Evolutionary conservation across 495 filamentous ascomycete species (phyloP), one percentile per base, ranked within the genome.

Genomic region (Aspergillus baeticus): DNA sequence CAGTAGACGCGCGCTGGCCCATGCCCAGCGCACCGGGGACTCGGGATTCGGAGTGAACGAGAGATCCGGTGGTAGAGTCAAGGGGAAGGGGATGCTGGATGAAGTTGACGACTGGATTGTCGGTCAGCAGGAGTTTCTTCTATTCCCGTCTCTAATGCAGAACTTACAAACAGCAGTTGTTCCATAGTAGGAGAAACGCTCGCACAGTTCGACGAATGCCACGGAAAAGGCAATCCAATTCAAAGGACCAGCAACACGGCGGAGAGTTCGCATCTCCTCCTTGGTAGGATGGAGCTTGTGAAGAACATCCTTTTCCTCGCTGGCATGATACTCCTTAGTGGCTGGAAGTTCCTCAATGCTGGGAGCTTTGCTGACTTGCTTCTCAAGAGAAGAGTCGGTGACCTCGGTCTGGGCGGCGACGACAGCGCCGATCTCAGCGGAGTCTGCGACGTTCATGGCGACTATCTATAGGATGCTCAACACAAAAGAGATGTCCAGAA

Each of bases 141-240:
- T n/a, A n/a, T n/a, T n/a, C n/a, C n/a, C n/a, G n/a, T n/a, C n/a
- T n/a, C n/a, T 20, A 1, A 7, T n/a, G 51, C 8, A 15, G 20
- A 4, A 70, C 80, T 58, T 76, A 87, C 84, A 88, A 44, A 91
- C 85, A 36, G 82, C 84, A 18, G 82, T 87, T 13, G 86, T 88
- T 51, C 88, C 89, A 65, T 91, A 91, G 75, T 88, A 91, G 8
- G 85, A 87, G 72, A 90, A 89, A 34, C 88, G 85, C 75, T 92
- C 89, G 72, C 83, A 87, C 54, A 90, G 67, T 70, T 92, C 89
- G 45, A 90, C 81, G 59, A 90, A 85, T 18, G 85, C 87, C 50
- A 93, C 80, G 20, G 84, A 86, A 63, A 83, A 92, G 7, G 80
- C 78, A 13, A 71, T 80, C 76, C 75, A 85, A 17, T 85, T 87